A percentile compares a stretch with the other conserved stretches of the same genome.
These are phyloP conservation scores for Scedosporium minutisporum DNA, from an alignment of 2,329 filamentous ascomycete species.

Conservation along the genomic window DNA sequence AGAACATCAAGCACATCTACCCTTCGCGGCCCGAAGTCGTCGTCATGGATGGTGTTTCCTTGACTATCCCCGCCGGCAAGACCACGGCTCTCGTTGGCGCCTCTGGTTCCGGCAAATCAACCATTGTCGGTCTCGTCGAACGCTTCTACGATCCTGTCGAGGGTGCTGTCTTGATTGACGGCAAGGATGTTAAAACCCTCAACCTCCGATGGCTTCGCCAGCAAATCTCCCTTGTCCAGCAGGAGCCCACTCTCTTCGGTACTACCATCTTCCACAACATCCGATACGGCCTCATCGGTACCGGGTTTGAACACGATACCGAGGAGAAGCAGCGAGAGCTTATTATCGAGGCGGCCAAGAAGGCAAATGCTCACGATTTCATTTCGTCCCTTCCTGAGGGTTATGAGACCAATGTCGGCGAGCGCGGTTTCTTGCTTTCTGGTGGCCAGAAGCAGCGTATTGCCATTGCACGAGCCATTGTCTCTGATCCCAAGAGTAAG, in stretches of 20 bases:
- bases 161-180: slow-evolving; percentile 72
- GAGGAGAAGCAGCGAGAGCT: slow-evolving; percentile 61
- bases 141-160: slow-evolving; percentile 86
- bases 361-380: slow-evolving; percentile 92
- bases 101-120: slow-evolving; percentile 90
- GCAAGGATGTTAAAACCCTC: slow-evolving; percentile 66
- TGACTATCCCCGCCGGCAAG: slow-evolving; percentile 78
- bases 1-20: slow-evolving; percentile 84
- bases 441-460: slow-evolving; percentile 97
- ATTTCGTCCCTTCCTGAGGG: slow-evolving; percentile 72
- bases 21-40: slow-evolving; percentile 84
- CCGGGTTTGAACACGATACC: slow-evolving; percentile 57
- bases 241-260: slow-evolving; percentile 85
- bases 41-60: slow-evolving; percentile 74
- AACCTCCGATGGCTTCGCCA: slow-evolving; percentile 88
- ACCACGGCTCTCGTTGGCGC: slow-evolving; percentile 89
- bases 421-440: slow-evolving; percentile 83
- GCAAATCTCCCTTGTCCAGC: slow-evolving; percentile 84
- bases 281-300: slow-evolving; percentile 80
- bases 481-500: slow-evolving; percentile 74
- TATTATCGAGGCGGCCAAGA: slow-evolving; percentile 72
- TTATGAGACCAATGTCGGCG: slow-evolving; percentile 91
- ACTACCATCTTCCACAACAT: slow-evolving; percentile 89
- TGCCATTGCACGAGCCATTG: slow-evolving; percentile 82
- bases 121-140: slow-evolving; percentile 86